A percentile compares a stretch with the other conserved stretches of the same genome.
phyloP scores from a whole-genome alignment of 495 filamentous ascomycete species.

The Eremomyces bilateralis region DNA sequence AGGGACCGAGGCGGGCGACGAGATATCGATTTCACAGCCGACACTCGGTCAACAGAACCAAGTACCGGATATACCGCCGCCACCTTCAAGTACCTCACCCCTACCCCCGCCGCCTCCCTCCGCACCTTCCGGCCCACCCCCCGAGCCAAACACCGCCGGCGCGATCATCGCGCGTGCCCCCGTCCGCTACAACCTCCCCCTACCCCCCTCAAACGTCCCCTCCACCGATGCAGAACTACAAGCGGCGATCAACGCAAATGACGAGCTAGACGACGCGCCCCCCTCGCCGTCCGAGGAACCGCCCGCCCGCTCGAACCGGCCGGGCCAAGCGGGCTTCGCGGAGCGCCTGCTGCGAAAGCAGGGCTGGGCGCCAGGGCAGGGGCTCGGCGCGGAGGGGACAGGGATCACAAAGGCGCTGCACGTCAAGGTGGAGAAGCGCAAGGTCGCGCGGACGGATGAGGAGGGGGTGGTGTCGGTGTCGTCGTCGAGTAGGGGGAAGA shows the following conservation, averaged over 20 bases:
- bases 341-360: conserved; percentile 74
- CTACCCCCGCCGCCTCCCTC: conserved; percentile 13
- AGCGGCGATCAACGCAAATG: conserved; percentile 22
- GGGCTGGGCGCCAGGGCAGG: conserved; percentile 75
- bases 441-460: conserved; percentile 50
- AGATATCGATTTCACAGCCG: too few relatives aligned
- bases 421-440: conserved; percentile 60
- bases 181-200: conserved; percentile 55
- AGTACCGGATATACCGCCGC: conserved; percentile 12
- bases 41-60: conserved; percentile 7
- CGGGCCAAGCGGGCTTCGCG: conserved; percentile 69
- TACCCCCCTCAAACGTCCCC: conserved; percentile 33
- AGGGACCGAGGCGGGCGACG: too few relatives aligned
- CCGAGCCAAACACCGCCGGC: conserved; percentile 17
- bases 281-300: conserved; percentile 27
- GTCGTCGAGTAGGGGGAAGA: conserved; percentile 49
- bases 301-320: conserved; percentile 38
- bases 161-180: conserved; percentile 66
- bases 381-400: conserved; percentile 55
- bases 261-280: conserved; percentile 23
- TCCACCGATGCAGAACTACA: conserved; percentile 33
- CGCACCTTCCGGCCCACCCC: conserved; percentile 10
- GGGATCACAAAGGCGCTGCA: conserved; percentile 69
- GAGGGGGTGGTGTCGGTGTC: conserved; percentile 60
- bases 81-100: conserved; percentile 17